A percentile compares a stretch with the other conserved stretches of the same genome.
Conservation (phyloP, 805 yeast species). For the Metschnikowia drakensbergensis region DNA sequence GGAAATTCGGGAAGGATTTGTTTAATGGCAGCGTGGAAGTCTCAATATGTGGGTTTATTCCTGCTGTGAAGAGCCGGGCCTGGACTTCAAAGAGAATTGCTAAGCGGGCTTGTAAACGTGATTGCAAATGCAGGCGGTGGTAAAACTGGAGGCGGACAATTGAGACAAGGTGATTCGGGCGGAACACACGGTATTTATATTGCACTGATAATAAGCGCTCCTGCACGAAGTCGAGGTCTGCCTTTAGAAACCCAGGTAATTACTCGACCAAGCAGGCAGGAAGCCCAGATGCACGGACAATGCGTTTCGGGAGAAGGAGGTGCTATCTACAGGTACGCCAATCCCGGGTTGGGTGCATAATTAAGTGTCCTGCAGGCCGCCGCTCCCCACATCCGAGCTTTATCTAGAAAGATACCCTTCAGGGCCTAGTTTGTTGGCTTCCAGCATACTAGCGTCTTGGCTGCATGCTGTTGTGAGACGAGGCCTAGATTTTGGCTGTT, state of each 20-base stretch:
- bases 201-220: neutral
- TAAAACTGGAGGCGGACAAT: no score
- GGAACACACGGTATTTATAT: neutral
- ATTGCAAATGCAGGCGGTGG: no score
- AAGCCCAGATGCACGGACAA: neutral
- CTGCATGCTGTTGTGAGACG: neutral
- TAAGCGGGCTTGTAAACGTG: no score
- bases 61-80: no score
- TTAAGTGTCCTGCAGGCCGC: neutral
- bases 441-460: neutral
- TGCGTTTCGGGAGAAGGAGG: neutral
- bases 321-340: constrained; percentile 2
- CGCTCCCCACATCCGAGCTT: neutral
- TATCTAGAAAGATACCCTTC: neutral
- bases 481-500: neutral
- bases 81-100: no score
- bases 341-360: neutral
- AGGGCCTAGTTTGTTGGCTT: neutral
- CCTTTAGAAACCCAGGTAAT: neutral
- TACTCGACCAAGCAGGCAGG: no score
- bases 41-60: no score
- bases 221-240: neutral
- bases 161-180: neutral
- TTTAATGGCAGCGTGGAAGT: no score
- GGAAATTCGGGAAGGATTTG: no score